Conservation (phyloP, 2,329 filamentous ascomycete species). For the Penicillium sumatraense region DNA sequence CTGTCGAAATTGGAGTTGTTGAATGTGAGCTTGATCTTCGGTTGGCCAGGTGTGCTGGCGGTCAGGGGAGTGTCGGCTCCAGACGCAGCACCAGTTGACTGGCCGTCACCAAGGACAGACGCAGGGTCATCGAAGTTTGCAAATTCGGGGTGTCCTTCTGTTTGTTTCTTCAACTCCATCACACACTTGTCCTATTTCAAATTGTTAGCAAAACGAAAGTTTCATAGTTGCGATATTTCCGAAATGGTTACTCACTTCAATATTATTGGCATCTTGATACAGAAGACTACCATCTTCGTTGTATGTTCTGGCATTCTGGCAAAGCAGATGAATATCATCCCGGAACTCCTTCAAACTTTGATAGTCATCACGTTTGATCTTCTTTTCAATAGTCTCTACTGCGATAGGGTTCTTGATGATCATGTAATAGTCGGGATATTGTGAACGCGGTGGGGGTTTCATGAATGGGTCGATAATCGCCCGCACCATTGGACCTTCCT, state of each 20-base stretch:
- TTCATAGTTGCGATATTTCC: not conserved
- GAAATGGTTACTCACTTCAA: constrained; percentile 71
- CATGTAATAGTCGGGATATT: constrained; percentile 94
- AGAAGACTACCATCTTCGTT: constrained; percentile 95
- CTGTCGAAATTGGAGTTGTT: constrained; percentile 47
- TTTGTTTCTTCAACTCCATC: constrained; percentile 59
- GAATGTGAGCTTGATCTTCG: constrained; percentile 71
- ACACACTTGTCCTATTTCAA: constrained; percentile 52
- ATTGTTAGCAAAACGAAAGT: not conserved
- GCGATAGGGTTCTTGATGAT: constrained; percentile 92
- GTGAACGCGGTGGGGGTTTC: constrained; percentile 83
- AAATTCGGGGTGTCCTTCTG: constrained; percentile 60
- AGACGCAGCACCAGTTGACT: constrained; percentile 54
- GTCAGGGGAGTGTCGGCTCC: constrained; percentile 66
- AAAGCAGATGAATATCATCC: constrained; percentile 81
- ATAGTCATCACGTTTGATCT: constrained; percentile 97
- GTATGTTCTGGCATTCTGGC: constrained; percentile 90
- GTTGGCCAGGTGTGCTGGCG: constrained; percentile 58
- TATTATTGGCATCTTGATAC: constrained; percentile 88
- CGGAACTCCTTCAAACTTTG: constrained; percentile 77
- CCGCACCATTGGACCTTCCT: constrained; percentile 65
- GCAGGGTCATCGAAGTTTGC: constrained; percentile 59
- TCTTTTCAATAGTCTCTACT: constrained; percentile 92
- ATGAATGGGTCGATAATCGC: constrained; percentile 93
- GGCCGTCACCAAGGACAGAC: constrained; percentile 53